Evolutionary conservation across 2,329 filamentous ascomycete genomes (phyloP).

Genomic region (Simplicillium aogashimaense): DNA sequence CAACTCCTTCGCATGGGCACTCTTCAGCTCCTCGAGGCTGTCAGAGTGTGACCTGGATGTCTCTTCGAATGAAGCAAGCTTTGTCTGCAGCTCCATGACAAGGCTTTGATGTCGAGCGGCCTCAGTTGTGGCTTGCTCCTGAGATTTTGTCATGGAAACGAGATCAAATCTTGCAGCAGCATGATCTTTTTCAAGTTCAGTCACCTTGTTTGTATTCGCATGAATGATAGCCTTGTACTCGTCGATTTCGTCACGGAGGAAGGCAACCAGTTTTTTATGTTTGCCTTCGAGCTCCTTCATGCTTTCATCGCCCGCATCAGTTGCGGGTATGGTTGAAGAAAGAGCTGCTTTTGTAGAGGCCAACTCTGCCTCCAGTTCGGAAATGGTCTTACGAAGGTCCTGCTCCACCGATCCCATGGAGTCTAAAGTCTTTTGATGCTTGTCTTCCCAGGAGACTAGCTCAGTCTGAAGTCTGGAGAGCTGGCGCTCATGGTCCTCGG

Average conservation of each 20-base stretch:
- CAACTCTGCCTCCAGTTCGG: conserved; percentile 57
- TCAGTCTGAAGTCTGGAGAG: conserved; percentile 62
- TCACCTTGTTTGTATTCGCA: conserved; percentile 58
- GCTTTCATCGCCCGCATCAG: conserved; percentile 30
- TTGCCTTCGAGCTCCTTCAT: conserved; percentile 35
- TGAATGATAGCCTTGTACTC: conserved; percentile 69
- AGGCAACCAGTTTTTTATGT: conserved; percentile 49
- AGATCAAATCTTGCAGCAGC: conserved; percentile 56
- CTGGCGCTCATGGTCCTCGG: conserved; percentile 48
- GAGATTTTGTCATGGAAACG: conserved; percentile 52
- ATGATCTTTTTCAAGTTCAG: conserved; percentile 66
- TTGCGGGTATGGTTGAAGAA: conserved; percentile 29
- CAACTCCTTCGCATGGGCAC: conserved; percentile 39
- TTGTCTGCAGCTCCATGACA: conserved; percentile 42
- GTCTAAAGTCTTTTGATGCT: conserved; percentile 61
- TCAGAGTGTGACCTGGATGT: conserved; percentile 45
- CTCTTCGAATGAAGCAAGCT: conserved; percentile 50
- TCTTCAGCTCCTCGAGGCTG: conserved; percentile 36
- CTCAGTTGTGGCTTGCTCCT: conserved; percentile 39
- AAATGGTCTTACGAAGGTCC: conserved; percentile 61
- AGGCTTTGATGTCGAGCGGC: conserved; percentile 35
- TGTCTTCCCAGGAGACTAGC: conserved; percentile 63
- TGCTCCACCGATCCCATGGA: conserved; percentile 64
- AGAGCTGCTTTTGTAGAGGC: conserved; percentile 43
- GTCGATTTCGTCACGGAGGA: conserved; percentile 65